Evolutionary conservation across 805 yeast genomes (phyloP), one percentile per base, ranked within the genome.

Genomic region (Metschnikowia orientalis): DNA sequence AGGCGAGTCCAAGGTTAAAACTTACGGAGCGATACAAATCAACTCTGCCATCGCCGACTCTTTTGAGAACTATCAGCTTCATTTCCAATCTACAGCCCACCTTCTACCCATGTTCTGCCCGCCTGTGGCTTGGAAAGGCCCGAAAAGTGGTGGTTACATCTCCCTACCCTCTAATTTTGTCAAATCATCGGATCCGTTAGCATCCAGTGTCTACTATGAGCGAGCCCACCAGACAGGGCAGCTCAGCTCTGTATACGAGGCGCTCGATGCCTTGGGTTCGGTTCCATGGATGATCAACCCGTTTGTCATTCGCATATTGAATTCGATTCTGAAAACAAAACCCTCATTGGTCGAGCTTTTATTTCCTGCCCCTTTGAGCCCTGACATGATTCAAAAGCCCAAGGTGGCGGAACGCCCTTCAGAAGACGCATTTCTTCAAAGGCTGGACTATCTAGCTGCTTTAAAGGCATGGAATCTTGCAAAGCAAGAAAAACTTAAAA

Each of bases 71-170:
- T 39, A 37, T 30, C 26, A 23, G 19, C 46, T 41, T 11, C 22
- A 39, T 10, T 35, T 44, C 13, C 40, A 27, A 15, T 10, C 41
- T 4, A 40, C 41, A 12, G 22, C 33, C 5, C 38, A 38, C 15
- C 23, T 18, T 19, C 37, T 65, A 5, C 72, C 72, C 1, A 65
- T 67, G 71, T 18, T 67, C 6, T 40, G 43, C 18, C 63, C 66
- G 5, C 71, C 72, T 1, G 50, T 50, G 33, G 45, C 47, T 6
- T 65, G 71, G 71, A 40, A 42, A 0, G 35, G 51, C 7, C 64
- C 67, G 3, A 35, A 20, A 1, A 37, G 40, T 5, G 72, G 72
- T 1, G 72, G 71, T 0, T 65, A 50, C 35, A 38, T 63, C 13
- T 44, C 45, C 8, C 45, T 51, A 21, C 30, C 50, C 9, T 50